Evolutionary conservation across 1,284 basidiomycete genomes (phyloP), one percentile per base, ranked within the genome.

Genomic region (Tilletia setariae): DNA sequence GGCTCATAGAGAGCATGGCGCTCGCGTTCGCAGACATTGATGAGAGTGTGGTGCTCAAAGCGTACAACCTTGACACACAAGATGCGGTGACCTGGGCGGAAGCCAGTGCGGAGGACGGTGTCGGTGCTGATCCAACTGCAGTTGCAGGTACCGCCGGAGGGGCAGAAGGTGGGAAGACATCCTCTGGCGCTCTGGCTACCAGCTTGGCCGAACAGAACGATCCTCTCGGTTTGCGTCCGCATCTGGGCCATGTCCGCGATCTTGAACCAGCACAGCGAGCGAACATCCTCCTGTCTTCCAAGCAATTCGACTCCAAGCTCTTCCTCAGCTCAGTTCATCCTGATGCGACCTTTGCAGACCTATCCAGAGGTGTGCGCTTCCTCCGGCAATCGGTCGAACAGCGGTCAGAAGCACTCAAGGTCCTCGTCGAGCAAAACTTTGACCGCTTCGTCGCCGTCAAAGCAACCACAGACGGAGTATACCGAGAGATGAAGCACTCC

Each of bases 391-490:
- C 69, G 64, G 81, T 82, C 65, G 76, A 74, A 47, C 78, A 80
- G 68, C 69, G 94, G 42, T 94, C 92, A 1, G 93, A 95, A 77
- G 95, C 94, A 28, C 90, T 98, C 70, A 88, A 94, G 64, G 89
- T 96, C 28, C 86, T 99, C 51, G 96, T 99, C 25, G 93, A 98
- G 83, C 93, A 97, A 78, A 97, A 98, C 84, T 98, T 98, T 85
- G 94, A 98, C 84, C 87, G 93, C 28, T 98, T 98, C 79, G 95
- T 98, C 13, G 91, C 93, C 2, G 95, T 99, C 71, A 99, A 99
- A 80, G 92, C 93, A 16, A 92, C 92, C 13, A 95, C 92, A 11
- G 95, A 97, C 84, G 92, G 94, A 9, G 86, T 98, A 1, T 91
- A 94, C 81, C 87, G 90, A 44, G 93, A 95, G 82, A 98, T 99